These are phyloP conservation scores for Keithomyces neogunnii DNA, from an alignment of 2,329 filamentous ascomycete species.

Conservation along the genomic window DNA sequence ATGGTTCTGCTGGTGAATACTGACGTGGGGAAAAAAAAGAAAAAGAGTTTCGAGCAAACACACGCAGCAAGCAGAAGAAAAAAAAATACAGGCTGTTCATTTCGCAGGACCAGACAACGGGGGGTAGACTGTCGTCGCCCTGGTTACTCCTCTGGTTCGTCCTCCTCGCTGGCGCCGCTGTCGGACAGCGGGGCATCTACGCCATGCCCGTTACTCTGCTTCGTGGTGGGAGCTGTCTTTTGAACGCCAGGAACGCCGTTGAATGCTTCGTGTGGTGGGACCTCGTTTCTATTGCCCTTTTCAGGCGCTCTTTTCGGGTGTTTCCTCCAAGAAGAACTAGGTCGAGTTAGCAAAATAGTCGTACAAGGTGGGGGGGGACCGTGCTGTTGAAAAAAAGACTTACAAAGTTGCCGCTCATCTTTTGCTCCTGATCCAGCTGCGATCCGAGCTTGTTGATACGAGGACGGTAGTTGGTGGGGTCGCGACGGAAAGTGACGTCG, in stretches of 20 bases:
- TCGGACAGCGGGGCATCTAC: constrained; percentile 30
- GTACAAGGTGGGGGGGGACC: not conserved
- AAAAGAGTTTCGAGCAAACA: not conserved
- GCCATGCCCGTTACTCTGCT: constrained; percentile 19
- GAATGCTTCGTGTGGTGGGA: constrained; percentile 19
- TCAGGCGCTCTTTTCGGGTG: constrained; percentile 45
- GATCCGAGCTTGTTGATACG: constrained; percentile 97
- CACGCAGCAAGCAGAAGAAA: not conserved
- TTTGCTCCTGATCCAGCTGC: constrained; percentile 97
- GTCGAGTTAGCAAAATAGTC: constrained; percentile 11
- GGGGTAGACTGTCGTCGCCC: constrained; percentile 55
- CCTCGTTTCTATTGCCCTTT: constrained; percentile 39
- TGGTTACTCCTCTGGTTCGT: constrained; percentile 56
- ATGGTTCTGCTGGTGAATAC: too few species aligned
- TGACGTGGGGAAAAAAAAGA: not conserved
- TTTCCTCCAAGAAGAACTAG: constrained; percentile 91
- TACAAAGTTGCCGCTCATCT: constrained; percentile 84
- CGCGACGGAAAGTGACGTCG: constrained; percentile 96
- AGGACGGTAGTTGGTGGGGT: constrained; percentile 90
- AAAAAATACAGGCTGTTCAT: constrained; percentile 9
- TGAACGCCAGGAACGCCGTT: constrained; percentile 36
- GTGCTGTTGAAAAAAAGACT: constrained; percentile 27
- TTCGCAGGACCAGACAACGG: constrained; percentile 55
- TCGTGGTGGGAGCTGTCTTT: constrained; percentile 22
- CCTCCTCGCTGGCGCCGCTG: constrained; percentile 51